Evolutionary conservation across 2,329 filamentous ascomycete genomes (phyloP).

Genomic region (Pleomassaria siparia): DNA sequence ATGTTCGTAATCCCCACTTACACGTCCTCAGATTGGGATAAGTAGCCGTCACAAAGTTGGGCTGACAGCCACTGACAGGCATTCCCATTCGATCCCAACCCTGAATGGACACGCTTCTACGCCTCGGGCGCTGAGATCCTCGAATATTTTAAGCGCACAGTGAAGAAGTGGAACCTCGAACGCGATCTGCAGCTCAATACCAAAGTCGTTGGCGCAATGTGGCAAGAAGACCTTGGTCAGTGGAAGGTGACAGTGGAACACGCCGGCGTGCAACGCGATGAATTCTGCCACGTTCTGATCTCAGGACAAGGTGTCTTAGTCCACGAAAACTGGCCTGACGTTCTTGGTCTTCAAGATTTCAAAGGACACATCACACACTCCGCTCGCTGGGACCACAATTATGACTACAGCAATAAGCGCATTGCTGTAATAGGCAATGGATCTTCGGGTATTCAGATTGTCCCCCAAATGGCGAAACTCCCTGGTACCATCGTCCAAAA

Average conservation of each 20-base stretch:
- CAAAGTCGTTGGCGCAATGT: constrained; percentile 5
- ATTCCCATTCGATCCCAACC: constrained; percentile 43
- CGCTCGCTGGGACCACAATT: constrained; percentile 8
- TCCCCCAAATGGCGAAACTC: constrained; percentile 9
- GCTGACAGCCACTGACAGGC: background rate
- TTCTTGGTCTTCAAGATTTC: constrained; percentile 8
- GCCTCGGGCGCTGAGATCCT: constrained; percentile 38
- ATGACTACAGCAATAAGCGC: constrained; percentile 5
- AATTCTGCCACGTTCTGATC: constrained; percentile 7
- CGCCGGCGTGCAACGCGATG: background rate
- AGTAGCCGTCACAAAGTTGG: too few relatives aligned
- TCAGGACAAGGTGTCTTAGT: constrained; percentile 10
- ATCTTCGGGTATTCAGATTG: constrained; percentile 5
- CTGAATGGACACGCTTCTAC: constrained; percentile 42
- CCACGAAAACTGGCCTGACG: constrained; percentile 10
- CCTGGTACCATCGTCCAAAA: constrained; percentile 21
- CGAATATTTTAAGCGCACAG: constrained; percentile 38
- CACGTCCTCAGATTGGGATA: too few relatives aligned
- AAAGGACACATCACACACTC: constrained; percentile 10
- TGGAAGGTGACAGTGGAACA: constrained; percentile 6
- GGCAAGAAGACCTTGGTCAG: constrained; percentile 6
- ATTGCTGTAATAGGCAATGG: constrained; percentile 12
- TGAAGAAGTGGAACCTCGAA: constrained; percentile 39
- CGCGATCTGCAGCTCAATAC: constrained; percentile 20
- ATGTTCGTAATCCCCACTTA: constrained; percentile 30